Evolutionary conservation across 1,284 basidiomycete genomes (phyloP).

Genomic region (Cryptococcus wingfieldii): DNA sequence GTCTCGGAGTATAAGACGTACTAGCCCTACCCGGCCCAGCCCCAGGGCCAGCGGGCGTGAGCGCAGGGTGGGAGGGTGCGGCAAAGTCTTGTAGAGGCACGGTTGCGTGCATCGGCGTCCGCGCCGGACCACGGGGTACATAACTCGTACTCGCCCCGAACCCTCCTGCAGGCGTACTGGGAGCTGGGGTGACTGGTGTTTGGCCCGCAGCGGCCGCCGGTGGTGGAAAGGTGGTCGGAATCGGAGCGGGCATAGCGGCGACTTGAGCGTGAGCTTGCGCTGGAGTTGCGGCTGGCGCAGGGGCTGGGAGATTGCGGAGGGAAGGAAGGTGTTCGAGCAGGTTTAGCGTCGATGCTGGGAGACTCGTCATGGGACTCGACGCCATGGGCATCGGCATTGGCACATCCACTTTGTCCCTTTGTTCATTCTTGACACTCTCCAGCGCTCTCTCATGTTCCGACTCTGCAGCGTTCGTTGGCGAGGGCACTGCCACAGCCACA

Average conservation of each 20-base stretch:
- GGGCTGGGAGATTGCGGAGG: neutral
- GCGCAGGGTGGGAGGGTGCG: too few species aligned
- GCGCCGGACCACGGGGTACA: neutral
- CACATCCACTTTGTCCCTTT: constrained; percentile 5
- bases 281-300: too few species aligned
- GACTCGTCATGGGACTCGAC: neutral
- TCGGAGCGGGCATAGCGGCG: too few species aligned
- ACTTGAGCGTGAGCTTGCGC: too few species aligned
- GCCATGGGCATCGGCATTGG: neutral
- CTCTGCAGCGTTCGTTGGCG: neutral
- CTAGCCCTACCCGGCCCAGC: too few species aligned
- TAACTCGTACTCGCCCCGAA: neutral
- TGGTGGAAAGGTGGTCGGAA: too few species aligned
- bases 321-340: constrained; percentile 35
- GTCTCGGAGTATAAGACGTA: neutral
- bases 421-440: constrained; percentile 3
- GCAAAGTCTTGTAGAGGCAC: too few species aligned
- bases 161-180: neutral
- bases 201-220: too few species aligned
- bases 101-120: too few species aligned
- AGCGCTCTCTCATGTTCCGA: too few species aligned
- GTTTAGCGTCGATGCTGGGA: constrained; percentile 17
- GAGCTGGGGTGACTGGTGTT: too few species aligned
- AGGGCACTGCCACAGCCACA: neutral
- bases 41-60: too few species aligned